Percentiles rank a stretch among this genome's conserved stretches.
Evolutionary conservation across 768 basidiomycete species (phyloP).

Genomic region (Lactifluus subvellereus): DNA sequence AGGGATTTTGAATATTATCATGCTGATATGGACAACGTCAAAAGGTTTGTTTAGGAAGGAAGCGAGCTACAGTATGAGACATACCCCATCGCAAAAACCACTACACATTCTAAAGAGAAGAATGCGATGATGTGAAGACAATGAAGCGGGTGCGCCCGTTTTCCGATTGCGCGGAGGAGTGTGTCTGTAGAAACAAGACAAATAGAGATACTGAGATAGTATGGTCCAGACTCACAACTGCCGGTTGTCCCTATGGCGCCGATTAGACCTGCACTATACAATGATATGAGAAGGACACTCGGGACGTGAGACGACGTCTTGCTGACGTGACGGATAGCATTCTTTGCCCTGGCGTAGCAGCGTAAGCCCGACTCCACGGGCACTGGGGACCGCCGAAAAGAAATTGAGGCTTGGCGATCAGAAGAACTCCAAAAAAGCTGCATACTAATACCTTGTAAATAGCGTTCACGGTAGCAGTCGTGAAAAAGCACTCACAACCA

Average conservation of each 20-base stretch:
- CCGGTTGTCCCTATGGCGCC: conserved; percentile 62
- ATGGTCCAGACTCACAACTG: conserved; percentile 48
- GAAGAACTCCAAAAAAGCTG: conserved; percentile 68
- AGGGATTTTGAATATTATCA: conserved; percentile 37
- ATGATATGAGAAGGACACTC: background rate
- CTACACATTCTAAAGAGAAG: conserved; percentile 54
- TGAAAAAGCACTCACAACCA: conserved; percentile 34
- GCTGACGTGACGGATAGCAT: conserved; percentile 55
- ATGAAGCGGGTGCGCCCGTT: conserved; percentile 52
- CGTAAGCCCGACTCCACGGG: background rate
- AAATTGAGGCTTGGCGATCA: conserved; percentile 74
- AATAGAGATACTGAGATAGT: background rate
- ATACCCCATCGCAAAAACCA: conserved; percentile 34
- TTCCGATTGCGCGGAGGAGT: conserved; percentile 63
- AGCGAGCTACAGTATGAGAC: background rate
- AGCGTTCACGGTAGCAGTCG: background rate
- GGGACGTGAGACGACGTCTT: background rate
- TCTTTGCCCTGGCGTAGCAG: conserved; percentile 34
- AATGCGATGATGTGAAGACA: conserved; percentile 58
- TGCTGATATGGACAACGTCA: conserved; percentile 30
- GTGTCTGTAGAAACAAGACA: conserved; percentile 34
- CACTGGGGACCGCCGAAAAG: conserved; percentile 48
- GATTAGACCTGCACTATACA: conserved; percentile 49
- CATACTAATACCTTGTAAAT: conserved; percentile 35
- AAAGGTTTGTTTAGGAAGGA: background rate